Conservation (phyloP, 2,329 filamentous ascomycete species). For the Fusarium circinatum region DNA sequence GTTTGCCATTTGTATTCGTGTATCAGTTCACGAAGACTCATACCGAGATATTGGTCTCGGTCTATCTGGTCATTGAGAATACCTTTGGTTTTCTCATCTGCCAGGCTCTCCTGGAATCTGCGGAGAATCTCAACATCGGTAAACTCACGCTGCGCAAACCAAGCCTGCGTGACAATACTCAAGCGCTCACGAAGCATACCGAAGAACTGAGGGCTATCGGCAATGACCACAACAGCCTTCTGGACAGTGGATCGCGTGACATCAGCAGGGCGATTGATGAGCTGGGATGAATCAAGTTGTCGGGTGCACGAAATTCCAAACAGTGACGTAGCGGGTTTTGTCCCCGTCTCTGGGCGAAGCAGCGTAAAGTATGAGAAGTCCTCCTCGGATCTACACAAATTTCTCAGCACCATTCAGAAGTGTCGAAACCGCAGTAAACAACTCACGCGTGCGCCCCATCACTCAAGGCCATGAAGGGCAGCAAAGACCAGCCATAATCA, state of each 20-base stretch:
- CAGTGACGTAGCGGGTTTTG: slow-evolving; percentile 76
- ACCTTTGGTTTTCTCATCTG: slow-evolving; percentile 70
- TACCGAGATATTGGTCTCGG: slow-evolving; percentile 87
- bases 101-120: slow-evolving; percentile 90
- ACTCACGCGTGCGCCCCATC: slow-evolving; percentile 94
- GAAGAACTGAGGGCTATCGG: slow-evolving; percentile 89
- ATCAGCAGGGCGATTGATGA: slow-evolving; percentile 83
- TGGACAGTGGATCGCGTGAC: slow-evolving; percentile 98
- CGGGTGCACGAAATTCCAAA: slow-evolving; percentile 97
- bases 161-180: slow-evolving; percentile 89
- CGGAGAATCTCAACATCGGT: slow-evolving; percentile 89
- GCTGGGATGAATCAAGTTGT: slow-evolving; percentile 82
- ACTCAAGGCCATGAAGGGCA: slow-evolving; percentile 96
- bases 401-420: slow-evolving; percentile 26
- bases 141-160: slow-evolving; percentile 96
- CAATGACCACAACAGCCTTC: slow-evolving; percentile 96
- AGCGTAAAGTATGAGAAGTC: slow-evolving; percentile 99
- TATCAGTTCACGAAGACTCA: slow-evolving; percentile 89
- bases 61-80: slow-evolving; percentile 73
- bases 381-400: slow-evolving; percentile 77
- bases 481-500: slow-evolving; percentile 88
- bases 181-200: slow-evolving; percentile 90
- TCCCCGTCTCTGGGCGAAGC: slow-evolving; percentile 67
- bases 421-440: neutral
- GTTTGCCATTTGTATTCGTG: slow-evolving; percentile 96